phyloP scores from a whole-genome alignment of 306 rosid genomes.

The Rosa persica region DNA sequence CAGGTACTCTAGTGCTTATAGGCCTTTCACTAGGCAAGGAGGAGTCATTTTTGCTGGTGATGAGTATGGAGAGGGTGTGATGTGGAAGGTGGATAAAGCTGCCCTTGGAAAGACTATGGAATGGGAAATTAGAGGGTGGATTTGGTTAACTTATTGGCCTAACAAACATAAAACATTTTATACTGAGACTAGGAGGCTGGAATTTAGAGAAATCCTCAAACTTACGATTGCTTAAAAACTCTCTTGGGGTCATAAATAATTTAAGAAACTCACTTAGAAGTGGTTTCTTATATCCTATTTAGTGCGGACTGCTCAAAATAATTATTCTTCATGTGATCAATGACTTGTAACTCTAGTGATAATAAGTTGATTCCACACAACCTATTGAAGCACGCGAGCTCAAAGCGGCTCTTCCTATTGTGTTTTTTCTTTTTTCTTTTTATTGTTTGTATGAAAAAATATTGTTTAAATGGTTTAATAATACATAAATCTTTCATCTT shows the following conservation, averaged over 20 bases:
- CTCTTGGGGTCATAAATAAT: not conserved
- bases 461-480: not conserved
- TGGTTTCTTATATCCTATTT: not conserved
- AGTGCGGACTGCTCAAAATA: too few relatives aligned
- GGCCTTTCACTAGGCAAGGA: slow-evolving; percentile 90
- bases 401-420: not conserved
- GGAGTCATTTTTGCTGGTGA: slow-evolving; percentile 85
- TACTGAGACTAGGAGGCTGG: slow-evolving; percentile 74
- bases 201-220: slow-evolving; percentile 60
- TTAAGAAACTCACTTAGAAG: too few relatives aligned
- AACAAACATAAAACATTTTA: slow-evolving; percentile 69
- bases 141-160: slow-evolving; percentile 94
- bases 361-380: not conserved
- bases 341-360: not conserved
- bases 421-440: too few relatives aligned
- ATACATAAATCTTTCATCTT: too few relatives aligned
- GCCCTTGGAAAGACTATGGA: slow-evolving; percentile 74
- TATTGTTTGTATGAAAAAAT: not conserved
- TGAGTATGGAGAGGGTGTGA: slow-evolving; percentile 72
- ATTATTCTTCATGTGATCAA: not conserved
- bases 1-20: slow-evolving; percentile 70
- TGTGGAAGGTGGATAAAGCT: slow-evolving; percentile 77
- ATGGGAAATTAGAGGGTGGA: slow-evolving; percentile 90
- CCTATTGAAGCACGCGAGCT: not conserved
- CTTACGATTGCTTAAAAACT: slow-evolving; percentile 46